Evolutionary conservation across 2,329 filamentous ascomycete genomes (phyloP).

Genomic region (Colletotrichum godetiae): DNA sequence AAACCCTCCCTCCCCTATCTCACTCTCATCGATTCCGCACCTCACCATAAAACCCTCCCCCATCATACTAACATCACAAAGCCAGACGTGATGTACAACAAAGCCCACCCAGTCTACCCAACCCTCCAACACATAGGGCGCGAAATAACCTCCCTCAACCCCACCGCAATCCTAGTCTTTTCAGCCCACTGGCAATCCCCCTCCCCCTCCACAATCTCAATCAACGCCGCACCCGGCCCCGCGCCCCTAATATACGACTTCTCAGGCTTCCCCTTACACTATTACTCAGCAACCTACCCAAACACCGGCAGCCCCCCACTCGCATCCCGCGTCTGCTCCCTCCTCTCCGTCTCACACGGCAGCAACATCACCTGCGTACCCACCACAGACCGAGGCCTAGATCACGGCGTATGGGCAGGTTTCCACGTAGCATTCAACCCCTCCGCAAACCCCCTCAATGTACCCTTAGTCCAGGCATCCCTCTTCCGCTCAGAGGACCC

Average conservation of each 20-base stretch:
- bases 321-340: conserved; percentile 66
- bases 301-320: conserved; percentile 70
- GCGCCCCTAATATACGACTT: conserved; percentile 80
- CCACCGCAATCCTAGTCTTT: conserved; percentile 79
- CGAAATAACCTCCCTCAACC: conserved; percentile 78
- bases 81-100: conserved; percentile 77
- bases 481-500: conserved; percentile 74
- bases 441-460: conserved; percentile 68
- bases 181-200: conserved; percentile 81
- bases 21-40: too few species aligned
- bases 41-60: not conserved
- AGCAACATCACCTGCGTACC: conserved; percentile 68
- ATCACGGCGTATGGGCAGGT: conserved; percentile 80
- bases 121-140: conserved; percentile 73
- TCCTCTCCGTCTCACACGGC: conserved; percentile 53
- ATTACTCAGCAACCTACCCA: conserved; percentile 75
- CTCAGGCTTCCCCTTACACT: conserved; percentile 77
- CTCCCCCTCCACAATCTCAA: conserved; percentile 54
- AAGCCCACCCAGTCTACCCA: conserved; percentile 73
- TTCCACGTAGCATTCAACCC: conserved; percentile 75
- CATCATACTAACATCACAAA: conserved; percentile 38
- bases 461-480: conserved; percentile 79
- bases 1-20: not conserved
- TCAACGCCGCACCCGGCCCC: conserved; percentile 67
- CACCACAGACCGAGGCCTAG: conserved; percentile 72